phyloP scores from a whole-genome alignment of 108 stramenopile species.

The Skeletonema costatum region DNA sequence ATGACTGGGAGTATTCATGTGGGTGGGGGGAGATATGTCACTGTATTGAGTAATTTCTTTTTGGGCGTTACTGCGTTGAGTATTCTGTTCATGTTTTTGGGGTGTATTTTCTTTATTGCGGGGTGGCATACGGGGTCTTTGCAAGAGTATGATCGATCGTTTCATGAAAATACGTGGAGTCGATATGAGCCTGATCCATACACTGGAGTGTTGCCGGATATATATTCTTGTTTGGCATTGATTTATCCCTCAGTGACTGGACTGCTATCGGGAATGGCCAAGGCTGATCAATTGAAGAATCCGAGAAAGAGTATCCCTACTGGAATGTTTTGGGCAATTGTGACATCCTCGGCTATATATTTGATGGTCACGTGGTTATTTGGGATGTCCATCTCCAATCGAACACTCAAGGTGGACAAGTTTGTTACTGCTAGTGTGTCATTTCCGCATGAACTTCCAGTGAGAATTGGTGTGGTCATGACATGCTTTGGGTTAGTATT shows the following conservation, averaged over 20 bases:
- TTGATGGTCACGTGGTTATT: conserved; percentile 61
- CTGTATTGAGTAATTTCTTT: conserved; percentile 52
- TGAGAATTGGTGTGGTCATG: conserved; percentile 73
- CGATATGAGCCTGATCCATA: conserved; percentile 61
- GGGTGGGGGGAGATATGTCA: conserved; percentile 62
- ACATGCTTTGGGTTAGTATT: conserved; percentile 68
- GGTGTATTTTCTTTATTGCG: conserved; percentile 52
- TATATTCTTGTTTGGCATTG: conserved; percentile 68
- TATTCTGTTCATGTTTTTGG: conserved; percentile 50
- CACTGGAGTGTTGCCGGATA: conserved; percentile 64
- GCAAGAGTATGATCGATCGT: conserved; percentile 32
- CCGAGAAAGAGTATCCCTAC: conserved; percentile 68
- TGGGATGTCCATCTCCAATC: conserved; percentile 52
- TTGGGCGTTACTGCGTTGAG: conserved; percentile 54
- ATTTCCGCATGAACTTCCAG: conserved; percentile 63
- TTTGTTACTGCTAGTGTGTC: conserved; percentile 60
- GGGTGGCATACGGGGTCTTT: conserved; percentile 42
- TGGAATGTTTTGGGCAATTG: conserved; percentile 70
- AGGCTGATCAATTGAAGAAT: conserved; percentile 58
- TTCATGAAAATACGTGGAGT: conserved; percentile 53
- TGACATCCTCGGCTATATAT: conserved; percentile 52
- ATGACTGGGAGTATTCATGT: conserved; percentile 52
- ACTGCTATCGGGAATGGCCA: conserved; percentile 77
- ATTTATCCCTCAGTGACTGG: conserved; percentile 88
- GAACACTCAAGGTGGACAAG: conserved; percentile 64